Evolutionary conservation across 805 yeast species (phyloP), one percentile per base, ranked within the genome.

Genomic region (Ogataea polymorpha): DNA sequence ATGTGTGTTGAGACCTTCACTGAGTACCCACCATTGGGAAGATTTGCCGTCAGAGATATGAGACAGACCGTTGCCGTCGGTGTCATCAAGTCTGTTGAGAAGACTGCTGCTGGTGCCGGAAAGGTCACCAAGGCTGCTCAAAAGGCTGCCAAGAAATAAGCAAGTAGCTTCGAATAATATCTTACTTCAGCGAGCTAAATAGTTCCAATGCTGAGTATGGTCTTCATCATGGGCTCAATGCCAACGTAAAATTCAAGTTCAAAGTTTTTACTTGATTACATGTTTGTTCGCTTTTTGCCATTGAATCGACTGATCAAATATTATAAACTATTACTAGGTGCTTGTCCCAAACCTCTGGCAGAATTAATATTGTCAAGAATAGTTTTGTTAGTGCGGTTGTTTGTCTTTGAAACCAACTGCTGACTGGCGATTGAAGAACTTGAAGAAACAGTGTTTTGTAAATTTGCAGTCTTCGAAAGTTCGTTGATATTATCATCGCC

Each of bases 41-140:
- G 98, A 83, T 78, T 91, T 75, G 91, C 91, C 71, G 96, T 89
- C 81, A 90, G 97, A 86, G 97, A 89, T 78, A 89, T 89, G 97
- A 86, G 97, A 86, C 96, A 89, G 79, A 90, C 97, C 63, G 97
- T 90, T 66, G 97, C 97, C 71, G 97, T 90, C 70, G 97, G 97
- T 86, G 96, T 90, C 69, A 86, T 91, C 86, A 91, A 91, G 83
- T 73, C 88, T 55, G 96, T 88, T 63, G 95, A 78, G 66, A 88
- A 88, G 85, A 63, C 86, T 58, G 67, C 86, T 58, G 67, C 80
- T 74, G 75, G 74, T 73, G 86, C 88, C 66, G 90, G 88, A 75
- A 86, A 87, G 89, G 93, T 86, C 65, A 86, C 96, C 89, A 87
- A 87, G 89, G 87, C 96, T 72, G 96, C 96, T 71, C 72, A 71